phyloP scores from a whole-genome alignment of 306 rosid genomes.

The Cucumis sativus region Cucumber_9930_V3 NC_026657.2:16392001-16392500 shows the following conservation, averaged over 20 bases:
- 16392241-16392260: constrained; percentile 15
- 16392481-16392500: too few relatives aligned
- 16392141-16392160: not conserved
- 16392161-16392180: constrained; percentile 22
- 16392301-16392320: not conserved
- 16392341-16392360: not conserved
- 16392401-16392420: not conserved
- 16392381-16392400: not conserved
- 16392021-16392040: not conserved
- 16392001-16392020: not conserved
- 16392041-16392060: not conserved
- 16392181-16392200: constrained; percentile 13
- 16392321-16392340: not conserved
- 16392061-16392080: not conserved
- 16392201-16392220: constrained; percentile 21
- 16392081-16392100: not conserved
- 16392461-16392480: too few relatives aligned
- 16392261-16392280: constrained; percentile 19
- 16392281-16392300: constrained; percentile 17
- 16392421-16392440: too few relatives aligned
- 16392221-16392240: constrained; percentile 20
- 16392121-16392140: constrained; percentile 2
- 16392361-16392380: not conserved
- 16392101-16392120: not conserved
- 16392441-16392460: too few relatives aligned